A percentile compares a stretch with the other conserved stretches of the same genome.
Evolutionary conservation across 352 stramenopile species (phyloP).

Genomic region (Pythium coloratum): DNA sequence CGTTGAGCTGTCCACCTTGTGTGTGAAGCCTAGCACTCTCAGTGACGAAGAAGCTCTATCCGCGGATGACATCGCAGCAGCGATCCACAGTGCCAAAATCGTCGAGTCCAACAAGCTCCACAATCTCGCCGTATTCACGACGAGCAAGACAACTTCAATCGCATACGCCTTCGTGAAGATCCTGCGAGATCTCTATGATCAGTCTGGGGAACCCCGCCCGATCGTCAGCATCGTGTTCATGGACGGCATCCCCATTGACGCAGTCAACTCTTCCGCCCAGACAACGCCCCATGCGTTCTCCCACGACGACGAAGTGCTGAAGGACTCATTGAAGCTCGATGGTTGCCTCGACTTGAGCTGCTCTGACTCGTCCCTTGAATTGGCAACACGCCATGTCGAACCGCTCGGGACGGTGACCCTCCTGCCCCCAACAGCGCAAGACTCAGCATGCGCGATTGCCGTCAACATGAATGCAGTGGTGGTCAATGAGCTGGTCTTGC

Average conservation of each 20-base stretch:
- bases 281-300: slow-evolving; percentile 16
- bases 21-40: neutral
- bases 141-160: neutral
- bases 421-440: neutral
- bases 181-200: neutral
- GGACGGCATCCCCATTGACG: neutral
- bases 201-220: neutral
- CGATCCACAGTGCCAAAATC: slow-evolving; percentile 13
- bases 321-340: slow-evolving; percentile 25
- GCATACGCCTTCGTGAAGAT: neutral
- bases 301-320: neutral
- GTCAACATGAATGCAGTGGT: slow-evolving; percentile 77
- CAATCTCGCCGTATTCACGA: slow-evolving; percentile 30
- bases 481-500: slow-evolving; percentile 60
- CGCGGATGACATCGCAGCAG: slow-evolving; percentile 15
- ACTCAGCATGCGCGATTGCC: neutral
- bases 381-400: slow-evolving; percentile 39
- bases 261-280: slow-evolving; percentile 24
- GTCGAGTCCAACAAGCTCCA: slow-evolving; percentile 2
- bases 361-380: slow-evolving; percentile 37
- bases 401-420: slow-evolving; percentile 31
- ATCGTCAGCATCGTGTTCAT: slow-evolving; percentile 10
- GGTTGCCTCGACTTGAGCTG: slow-evolving; percentile 56
- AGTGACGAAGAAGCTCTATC: slow-evolving; percentile 7
- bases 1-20: neutral